phyloP scores from a whole-genome alignment of 495 filamentous ascomycete species.

The Penicillium cataractarum region DNA sequence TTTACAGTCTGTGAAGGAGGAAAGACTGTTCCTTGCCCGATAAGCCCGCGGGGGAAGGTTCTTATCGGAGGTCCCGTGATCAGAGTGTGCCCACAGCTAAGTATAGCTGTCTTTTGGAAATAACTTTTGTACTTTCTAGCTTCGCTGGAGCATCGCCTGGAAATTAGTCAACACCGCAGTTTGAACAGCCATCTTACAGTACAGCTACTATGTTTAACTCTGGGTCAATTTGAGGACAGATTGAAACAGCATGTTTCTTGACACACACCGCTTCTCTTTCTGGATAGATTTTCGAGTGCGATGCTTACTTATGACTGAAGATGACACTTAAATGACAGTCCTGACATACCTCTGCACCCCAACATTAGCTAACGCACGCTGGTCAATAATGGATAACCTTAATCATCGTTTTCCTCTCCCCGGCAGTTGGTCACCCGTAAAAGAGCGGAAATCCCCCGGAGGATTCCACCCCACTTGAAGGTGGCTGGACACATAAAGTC shows the following conservation, averaged over 20 bases:
- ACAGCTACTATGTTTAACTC: neutral
- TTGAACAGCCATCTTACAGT: too few species aligned
- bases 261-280: too few species aligned
- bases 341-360: neutral
- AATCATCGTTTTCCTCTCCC: neutral
- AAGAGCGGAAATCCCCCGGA: slow-evolving; percentile 3
- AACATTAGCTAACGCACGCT: neutral
- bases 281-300: too few species aligned
- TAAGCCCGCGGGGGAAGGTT: neutral
- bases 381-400: neutral
- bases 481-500: neutral
- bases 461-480: neutral
- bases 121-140: neutral
- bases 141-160: too few species aligned
- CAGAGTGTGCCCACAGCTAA: neutral
- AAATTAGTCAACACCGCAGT: too few species aligned
- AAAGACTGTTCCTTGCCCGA: neutral
- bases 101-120: neutral
- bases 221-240: neutral
- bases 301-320: neutral
- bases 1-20: slow-evolving; percentile 1
- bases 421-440: neutral
- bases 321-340: neutral
- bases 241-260: too few species aligned
- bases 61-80: slow-evolving; percentile 10